Evolutionary conservation across 1,139 yeast species (phyloP).

Genomic region (Hanseniaspora uvarum): DNA sequence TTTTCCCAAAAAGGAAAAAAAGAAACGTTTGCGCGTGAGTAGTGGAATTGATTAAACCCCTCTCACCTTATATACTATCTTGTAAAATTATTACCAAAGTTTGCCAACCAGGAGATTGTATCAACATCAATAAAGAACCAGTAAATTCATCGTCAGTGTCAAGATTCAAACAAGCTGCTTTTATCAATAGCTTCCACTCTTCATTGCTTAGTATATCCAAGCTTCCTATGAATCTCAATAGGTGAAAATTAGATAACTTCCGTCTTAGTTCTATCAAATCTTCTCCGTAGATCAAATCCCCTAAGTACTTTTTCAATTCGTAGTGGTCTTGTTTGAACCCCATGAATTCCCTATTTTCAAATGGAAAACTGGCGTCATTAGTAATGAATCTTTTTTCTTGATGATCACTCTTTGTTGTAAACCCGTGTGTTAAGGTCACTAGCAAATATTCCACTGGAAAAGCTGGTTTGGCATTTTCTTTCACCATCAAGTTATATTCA

Average conservation of each 20-base stretch:
- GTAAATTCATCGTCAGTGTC: conserved; percentile 35
- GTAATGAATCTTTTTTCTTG: conserved; percentile 30
- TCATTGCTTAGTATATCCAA: conserved; percentile 44
- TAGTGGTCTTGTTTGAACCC: conserved; percentile 63
- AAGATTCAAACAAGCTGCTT: conserved; percentile 27
- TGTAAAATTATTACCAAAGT: conserved; percentile 31
- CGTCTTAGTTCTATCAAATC: conserved; percentile 34
- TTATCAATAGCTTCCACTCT: conserved; percentile 43
- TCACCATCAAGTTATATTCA: conserved; percentile 80
- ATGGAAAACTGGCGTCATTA: conserved; percentile 43
- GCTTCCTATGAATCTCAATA: conserved; percentile 46
- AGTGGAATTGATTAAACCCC: background rate
- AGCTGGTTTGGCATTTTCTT: conserved; percentile 85
- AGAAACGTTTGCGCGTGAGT: background rate
- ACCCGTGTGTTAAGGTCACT: conserved; percentile 86
- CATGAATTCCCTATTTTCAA: conserved; percentile 67
- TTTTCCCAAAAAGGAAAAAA: background rate
- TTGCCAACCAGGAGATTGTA: conserved; percentile 31
- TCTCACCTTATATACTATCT: conserved; percentile 22
- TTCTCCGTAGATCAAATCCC: conserved; percentile 30
- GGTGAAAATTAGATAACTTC: conserved; percentile 60
- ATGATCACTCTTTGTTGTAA: conserved; percentile 44
- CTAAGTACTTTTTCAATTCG: conserved; percentile 42
- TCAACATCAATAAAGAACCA: conserved; percentile 39
- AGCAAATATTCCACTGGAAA: conserved; percentile 89